phyloP scores from a whole-genome alignment of 2,329 filamentous ascomycete genomes.

The Botrytis hyacinthi region DNA sequence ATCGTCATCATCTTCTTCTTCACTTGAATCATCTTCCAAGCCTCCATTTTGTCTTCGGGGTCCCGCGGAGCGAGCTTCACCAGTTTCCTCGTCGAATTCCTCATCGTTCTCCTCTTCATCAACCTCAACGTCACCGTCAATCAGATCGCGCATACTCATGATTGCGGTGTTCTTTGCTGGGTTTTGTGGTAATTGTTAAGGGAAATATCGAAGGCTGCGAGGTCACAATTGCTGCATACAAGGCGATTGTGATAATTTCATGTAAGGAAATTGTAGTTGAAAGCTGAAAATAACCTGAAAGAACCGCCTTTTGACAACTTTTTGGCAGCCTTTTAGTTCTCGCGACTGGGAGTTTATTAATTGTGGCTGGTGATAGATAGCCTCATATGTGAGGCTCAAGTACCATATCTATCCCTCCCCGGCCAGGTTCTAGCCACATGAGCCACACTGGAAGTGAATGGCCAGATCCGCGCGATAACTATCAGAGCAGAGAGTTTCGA shows the following conservation, averaged over 20 bases:
- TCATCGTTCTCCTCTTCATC: slow-evolving; percentile 84
- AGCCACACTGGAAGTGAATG: not conserved
- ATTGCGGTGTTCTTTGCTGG: slow-evolving; percentile 37
- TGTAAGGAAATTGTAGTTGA: not conserved
- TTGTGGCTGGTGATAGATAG: not conserved
- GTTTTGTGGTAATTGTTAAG: slow-evolving; percentile 8
- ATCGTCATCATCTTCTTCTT: slow-evolving; percentile 90
- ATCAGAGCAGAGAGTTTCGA: not conserved
- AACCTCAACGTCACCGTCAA: slow-evolving; percentile 82
- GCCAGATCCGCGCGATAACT: not conserved
- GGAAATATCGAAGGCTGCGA: not conserved
- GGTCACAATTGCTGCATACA: not conserved
- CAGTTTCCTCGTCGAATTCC: slow-evolving; percentile 74
- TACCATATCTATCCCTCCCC: not conserved
- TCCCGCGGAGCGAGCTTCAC: slow-evolving; percentile 47
- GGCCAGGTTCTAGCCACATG: not conserved
- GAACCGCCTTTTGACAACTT: slow-evolving; percentile 16
- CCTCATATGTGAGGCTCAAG: not conserved
- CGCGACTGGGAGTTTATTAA: slow-evolving; percentile 7
- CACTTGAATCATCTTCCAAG: slow-evolving; percentile 74
- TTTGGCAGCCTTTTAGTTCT: slow-evolving; percentile 22
- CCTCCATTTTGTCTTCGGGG: slow-evolving; percentile 42
- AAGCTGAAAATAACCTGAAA: slow-evolving; percentile 9
- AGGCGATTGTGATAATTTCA: not conserved
- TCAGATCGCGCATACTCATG: slow-evolving; percentile 74